Percentiles rank a stretch among this genome's conserved stretches.
Evolutionary conservation across 139 green algal genomes (phyloP).

Genomic region (Haematococcus lacustris): DNA sequence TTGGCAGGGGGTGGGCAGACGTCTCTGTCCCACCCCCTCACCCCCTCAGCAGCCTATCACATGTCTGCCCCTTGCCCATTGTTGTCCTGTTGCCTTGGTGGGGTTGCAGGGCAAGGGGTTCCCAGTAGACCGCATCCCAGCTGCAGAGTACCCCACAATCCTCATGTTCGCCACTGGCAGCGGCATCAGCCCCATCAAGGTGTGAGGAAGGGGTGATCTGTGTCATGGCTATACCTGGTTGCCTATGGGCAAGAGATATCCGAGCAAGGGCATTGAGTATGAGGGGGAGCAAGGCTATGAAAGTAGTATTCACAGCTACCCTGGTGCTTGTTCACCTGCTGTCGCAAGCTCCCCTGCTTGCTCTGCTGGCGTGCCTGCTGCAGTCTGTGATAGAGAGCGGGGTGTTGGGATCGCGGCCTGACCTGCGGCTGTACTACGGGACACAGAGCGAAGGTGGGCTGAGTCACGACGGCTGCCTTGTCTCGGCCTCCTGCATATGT

Average conservation of each 20-base stretch:
- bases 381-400: constrained; percentile 56
- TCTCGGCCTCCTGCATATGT: neutral
- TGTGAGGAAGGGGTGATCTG: neutral
- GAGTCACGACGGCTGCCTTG: neutral
- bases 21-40: too few species aligned
- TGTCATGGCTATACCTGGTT: neutral
- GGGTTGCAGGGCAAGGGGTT: constrained; percentile 71
- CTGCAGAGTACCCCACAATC: constrained; percentile 34
- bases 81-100: too few species aligned
- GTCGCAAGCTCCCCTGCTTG: too few species aligned
- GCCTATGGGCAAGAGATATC: neutral
- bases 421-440: constrained; percentile 75
- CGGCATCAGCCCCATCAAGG: constrained; percentile 67
- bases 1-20: too few species aligned
- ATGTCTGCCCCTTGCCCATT: too few species aligned
- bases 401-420: constrained; percentile 27
- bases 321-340: neutral
- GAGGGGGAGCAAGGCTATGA: too few species aligned
- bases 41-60: too few species aligned
- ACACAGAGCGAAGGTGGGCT: constrained; percentile 28
- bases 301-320: too few species aligned
- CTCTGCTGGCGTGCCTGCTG: neutral
- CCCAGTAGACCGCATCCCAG: constrained; percentile 64
- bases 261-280: neutral
- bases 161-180: constrained; percentile 59